These are phyloP conservation scores for Trichoderma oligosporum DNA, from an alignment of 2,329 filamentous ascomycete genomes.

Conservation along the genomic window DNA sequence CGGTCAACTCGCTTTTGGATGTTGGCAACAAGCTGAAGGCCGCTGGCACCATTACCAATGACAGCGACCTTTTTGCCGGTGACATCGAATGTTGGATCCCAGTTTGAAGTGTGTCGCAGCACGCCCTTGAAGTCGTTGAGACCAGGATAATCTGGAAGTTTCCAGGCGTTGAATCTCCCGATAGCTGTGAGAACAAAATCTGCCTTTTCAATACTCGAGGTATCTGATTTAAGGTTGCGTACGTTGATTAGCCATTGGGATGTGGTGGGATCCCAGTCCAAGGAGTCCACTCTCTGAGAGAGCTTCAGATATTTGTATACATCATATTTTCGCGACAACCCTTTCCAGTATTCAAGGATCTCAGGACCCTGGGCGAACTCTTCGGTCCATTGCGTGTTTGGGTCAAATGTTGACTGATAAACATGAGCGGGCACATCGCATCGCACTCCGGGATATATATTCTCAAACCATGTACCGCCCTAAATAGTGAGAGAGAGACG, in stretches of 20 bases:
- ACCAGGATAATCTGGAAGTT: slow-evolving; percentile 58
- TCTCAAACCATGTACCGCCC: slow-evolving; percentile 54
- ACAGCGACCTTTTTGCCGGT: slow-evolving; percentile 51
- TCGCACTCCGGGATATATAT: slow-evolving; percentile 59
- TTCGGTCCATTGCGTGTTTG: slow-evolving; percentile 66
- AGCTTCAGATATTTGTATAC: slow-evolving; percentile 58
- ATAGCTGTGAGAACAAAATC: slow-evolving; percentile 62
- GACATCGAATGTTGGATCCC: slow-evolving; percentile 51
- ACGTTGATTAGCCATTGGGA: slow-evolving; percentile 51
- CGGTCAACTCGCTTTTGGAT: slow-evolving; percentile 46
- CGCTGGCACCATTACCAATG: slow-evolving; percentile 61
- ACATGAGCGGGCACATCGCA: slow-evolving; percentile 68
- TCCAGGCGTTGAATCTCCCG: slow-evolving; percentile 64
- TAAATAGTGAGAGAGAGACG: slow-evolving; percentile 25
- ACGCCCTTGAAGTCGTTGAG: slow-evolving; percentile 52
- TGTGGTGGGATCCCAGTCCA: slow-evolving; percentile 53
- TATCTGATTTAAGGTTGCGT: slow-evolving; percentile 35
- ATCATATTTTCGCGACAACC: slow-evolving; percentile 58
- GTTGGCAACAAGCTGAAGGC: slow-evolving; percentile 54
- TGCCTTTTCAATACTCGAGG: slow-evolving; percentile 43
- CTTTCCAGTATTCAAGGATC: slow-evolving; percentile 64
- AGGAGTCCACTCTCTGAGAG: slow-evolving; percentile 51
- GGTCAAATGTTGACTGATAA: slow-evolving; percentile 65
- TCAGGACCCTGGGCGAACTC: slow-evolving; percentile 64
- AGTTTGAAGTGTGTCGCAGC: slow-evolving; percentile 59